A percentile compares a stretch with the other conserved stretches of the same genome.
Evolutionary conservation across 2,329 filamentous ascomycete genomes (phyloP).

Genomic region (Colletotrichum liaoningense): DNA sequence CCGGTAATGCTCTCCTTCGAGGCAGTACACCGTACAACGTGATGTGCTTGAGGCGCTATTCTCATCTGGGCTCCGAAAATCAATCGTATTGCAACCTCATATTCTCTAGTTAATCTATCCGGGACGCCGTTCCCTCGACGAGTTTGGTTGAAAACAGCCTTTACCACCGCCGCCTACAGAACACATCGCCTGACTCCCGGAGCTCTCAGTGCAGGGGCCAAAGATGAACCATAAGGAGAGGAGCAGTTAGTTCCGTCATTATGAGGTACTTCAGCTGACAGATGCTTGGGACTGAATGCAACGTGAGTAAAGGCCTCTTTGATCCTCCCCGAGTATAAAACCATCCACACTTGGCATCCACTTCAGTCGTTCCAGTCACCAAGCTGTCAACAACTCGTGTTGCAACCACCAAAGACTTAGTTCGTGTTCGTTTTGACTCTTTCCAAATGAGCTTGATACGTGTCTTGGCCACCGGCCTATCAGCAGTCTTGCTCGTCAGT

Average conservation of each 20-base stretch:
- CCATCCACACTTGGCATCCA: conserved; percentile 21
- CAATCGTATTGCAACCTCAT: not conserved
- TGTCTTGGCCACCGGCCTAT: conserved; percentile 4
- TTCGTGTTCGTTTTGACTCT: not conserved
- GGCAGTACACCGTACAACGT: not conserved
- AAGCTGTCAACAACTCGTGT: not conserved
- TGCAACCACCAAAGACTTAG: not conserved
- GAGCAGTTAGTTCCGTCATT: not conserved
- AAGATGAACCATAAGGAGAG: not conserved
- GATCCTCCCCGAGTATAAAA: conserved; percentile 10
- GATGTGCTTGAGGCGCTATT: not conserved
- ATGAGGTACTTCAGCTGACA: not conserved
- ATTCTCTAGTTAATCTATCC: conserved; percentile 8
- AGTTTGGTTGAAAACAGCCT: not conserved
- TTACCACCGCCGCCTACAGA: not conserved
- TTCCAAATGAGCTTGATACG: conserved; percentile 4
- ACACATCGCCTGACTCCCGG: not conserved
- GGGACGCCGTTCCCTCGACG: not conserved
- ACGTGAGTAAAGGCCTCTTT: not conserved
- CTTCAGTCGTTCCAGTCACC: not conserved
- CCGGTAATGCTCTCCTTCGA: conserved; percentile 2
- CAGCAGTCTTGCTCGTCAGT: not conserved
- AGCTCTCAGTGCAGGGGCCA: not conserved
- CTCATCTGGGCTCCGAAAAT: not conserved
- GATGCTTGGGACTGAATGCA: not conserved